Conservation (phyloP, 2,329 filamentous ascomycete species). For the Cyphellophora europaea region DNA sequence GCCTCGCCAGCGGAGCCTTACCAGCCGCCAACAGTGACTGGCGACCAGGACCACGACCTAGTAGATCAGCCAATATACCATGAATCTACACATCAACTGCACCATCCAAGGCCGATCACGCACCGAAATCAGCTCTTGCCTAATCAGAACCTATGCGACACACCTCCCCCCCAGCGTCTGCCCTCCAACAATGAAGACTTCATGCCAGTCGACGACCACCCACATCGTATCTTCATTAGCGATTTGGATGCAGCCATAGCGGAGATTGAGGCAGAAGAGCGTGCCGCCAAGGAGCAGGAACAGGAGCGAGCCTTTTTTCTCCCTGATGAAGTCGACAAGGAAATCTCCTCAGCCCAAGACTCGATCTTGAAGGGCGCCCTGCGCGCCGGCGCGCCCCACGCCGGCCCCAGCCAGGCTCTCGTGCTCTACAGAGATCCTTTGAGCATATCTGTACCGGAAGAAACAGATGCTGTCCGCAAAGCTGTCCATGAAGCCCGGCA, state of each 20-base stretch:
- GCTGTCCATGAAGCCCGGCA: conserved; percentile 73
- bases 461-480: conserved; percentile 68
- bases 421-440: conserved; percentile 76
- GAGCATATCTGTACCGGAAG: conserved; percentile 65
- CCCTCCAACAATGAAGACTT: neutral
- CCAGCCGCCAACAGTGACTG: neutral
- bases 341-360: conserved; percentile 48
- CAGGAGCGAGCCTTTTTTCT: conserved; percentile 64
- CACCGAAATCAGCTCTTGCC: neutral
- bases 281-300: conserved; percentile 29
- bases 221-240: conserved; percentile 82
- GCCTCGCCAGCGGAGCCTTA: too few relatives aligned
- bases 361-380: conserved; percentile 62
- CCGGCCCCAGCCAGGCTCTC: conserved; percentile 49
- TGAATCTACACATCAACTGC: neutral
- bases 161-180: conserved; percentile 1
- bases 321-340: conserved; percentile 68
- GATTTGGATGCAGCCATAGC: conserved; percentile 82
- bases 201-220: conserved; percentile 48
- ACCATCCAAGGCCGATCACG: neutral
- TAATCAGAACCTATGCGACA: neutral
- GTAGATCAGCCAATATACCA: neutral
- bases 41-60: neutral
- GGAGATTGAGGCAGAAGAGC: conserved; percentile 50
- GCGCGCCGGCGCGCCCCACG: conserved; percentile 23